Conservation (phyloP, 306 rosid genomes). For the Hippophae rhamnoides region DNA sequence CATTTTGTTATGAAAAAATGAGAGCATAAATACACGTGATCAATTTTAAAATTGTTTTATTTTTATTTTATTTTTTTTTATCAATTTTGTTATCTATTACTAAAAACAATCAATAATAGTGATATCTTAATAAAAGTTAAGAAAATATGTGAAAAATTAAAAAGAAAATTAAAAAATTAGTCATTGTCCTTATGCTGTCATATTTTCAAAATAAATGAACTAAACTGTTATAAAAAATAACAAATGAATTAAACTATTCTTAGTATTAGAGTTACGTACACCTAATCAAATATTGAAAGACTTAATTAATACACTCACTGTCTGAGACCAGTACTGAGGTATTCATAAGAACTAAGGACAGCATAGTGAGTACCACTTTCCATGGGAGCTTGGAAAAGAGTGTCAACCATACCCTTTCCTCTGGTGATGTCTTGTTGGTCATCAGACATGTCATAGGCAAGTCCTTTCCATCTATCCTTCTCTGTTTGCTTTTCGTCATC, state of each 20-base stretch:
- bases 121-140: too few species aligned
- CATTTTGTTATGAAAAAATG: too few species aligned
- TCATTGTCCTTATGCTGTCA: not conserved
- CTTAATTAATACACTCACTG: conserved; percentile 12
- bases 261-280: accelerated
- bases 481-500: conserved; percentile 23
- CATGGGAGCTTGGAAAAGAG: conserved; percentile 33
- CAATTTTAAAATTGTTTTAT: too few species aligned
- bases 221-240: not conserved
- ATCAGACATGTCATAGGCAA: conserved; percentile 28
- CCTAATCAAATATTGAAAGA: not conserved
- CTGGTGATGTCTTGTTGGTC: conserved; percentile 40
- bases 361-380: conserved; percentile 29
- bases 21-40: too few species aligned
- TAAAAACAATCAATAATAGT: too few species aligned
- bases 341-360: conserved; percentile 34
- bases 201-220: not conserved
- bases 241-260: too few species aligned
- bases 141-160: too few species aligned
- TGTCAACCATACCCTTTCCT: conserved; percentile 37
- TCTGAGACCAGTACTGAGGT: conserved; percentile 30
- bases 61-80: too few species aligned
- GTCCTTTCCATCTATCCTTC: conserved; percentile 27
- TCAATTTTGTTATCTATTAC: too few species aligned
- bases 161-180: not conserved